phyloP scores from a whole-genome alignment of 139 green algal genomes.

The Micromonas commoda region DNA sequence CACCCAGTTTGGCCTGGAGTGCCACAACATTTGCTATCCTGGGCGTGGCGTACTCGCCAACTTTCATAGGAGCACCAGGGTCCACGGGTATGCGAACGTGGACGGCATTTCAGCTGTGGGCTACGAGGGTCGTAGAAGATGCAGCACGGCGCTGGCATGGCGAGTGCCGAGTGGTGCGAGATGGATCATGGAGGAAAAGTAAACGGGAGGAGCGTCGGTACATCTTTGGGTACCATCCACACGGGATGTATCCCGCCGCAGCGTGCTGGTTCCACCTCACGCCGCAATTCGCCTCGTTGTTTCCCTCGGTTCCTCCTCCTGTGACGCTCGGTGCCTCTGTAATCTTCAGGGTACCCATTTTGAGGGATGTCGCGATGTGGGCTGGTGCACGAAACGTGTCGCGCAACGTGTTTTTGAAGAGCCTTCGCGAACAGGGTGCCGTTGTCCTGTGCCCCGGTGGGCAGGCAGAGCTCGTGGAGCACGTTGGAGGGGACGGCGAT shows the following conservation, averaged over 20 bases:
- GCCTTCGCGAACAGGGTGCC: background rate
- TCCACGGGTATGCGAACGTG: background rate
- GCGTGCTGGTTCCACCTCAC: slow-evolving; percentile 34
- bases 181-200: background rate
- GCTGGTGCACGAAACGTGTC: slow-evolving; percentile 14
- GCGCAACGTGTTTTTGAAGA: background rate
- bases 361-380: slow-evolving; percentile 38
- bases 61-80: background rate
- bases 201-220: background rate
- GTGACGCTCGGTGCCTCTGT: slow-evolving; percentile 28
- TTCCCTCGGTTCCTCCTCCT: background rate
- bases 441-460: slow-evolving; percentile 20
- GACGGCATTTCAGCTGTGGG: background rate
- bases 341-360: slow-evolving; percentile 35
- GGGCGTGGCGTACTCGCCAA: background rate
- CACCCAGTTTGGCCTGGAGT: background rate
- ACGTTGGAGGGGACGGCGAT: background rate
- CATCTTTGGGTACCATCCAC: slow-evolving; percentile 38
- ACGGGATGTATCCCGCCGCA: slow-evolving; percentile 24
- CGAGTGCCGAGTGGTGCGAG: background rate
- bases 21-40: background rate
- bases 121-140: background rate
- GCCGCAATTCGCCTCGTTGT: background rate
- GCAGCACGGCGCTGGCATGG: background rate
- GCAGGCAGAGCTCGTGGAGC: slow-evolving; percentile 28